Base-by-base conservation (phyloP, 1,284 basidiomycete genomes). In the Fomitopsis schrenkii region DNA sequence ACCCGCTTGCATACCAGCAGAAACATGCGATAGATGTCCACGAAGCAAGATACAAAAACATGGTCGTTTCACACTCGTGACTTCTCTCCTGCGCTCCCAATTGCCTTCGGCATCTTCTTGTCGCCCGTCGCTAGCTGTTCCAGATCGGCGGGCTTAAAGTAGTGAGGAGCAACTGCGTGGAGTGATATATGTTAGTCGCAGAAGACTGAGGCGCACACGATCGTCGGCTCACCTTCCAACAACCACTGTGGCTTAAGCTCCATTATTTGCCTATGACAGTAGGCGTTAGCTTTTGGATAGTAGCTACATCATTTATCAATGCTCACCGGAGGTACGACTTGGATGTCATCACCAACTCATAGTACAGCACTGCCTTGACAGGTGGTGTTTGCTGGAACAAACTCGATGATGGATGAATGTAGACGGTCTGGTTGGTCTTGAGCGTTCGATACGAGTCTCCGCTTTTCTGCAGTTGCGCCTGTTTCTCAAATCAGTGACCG, bases 311-410 rank as follows among this genome's bases (percentile, higher is more conserved):
- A 14, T 40, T 12, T 12, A 33, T 15, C 12, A 6, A 6, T 15
- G 73, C 80, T 14, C 62, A 85, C 80, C 90, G 80, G 84, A 94
- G 86, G 67, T 93, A 94, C 14, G 91, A 93, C 74, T 94, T 94
- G 30, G 87, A 87, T 5, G 92, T 94, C 88, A 91, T 90, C 28
- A 93, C 91, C 26, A 97, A 82, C 75, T 99, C 97, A 72, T 98
- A 99, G 77, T 98, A 99, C 61, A 98, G 76, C 35, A 99, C 76
- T 26, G 92, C 93, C 71, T 90, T 90, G 26, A 95, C 87, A 0
- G 96, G 97, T 0, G 97, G 97, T 67, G 98, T 95, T 71, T 90
- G 87, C 69, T 98, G 94, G 84, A 98, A 96, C 65, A 99, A 77
- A 72, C 94, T 91, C 5, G 94, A 97, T 2, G 94, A 97, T 0